Evolutionary conservation across 345 rosid species (phyloP).

Genomic region (Abelmoschus esculentus): DNA sequence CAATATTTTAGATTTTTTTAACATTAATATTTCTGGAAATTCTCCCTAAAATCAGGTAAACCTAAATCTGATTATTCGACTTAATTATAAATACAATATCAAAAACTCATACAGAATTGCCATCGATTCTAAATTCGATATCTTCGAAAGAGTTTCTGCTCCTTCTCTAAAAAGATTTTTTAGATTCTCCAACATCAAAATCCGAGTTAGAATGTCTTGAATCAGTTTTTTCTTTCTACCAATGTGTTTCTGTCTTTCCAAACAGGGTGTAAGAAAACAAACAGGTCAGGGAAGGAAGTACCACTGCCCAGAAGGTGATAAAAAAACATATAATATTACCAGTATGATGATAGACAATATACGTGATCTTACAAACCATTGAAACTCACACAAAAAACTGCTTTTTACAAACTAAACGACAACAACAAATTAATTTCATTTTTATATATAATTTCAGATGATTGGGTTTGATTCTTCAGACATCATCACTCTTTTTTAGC

Average conservation of each 20-base stretch:
- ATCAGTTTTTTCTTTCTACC: not conserved
- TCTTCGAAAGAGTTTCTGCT: too few relatives aligned
- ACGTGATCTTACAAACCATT: not conserved
- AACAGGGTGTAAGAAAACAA: not conserved
- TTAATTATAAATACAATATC: too few relatives aligned
- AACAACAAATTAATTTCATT: not conserved
- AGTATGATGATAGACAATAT: not conserved
- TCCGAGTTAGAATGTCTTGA: not conserved
- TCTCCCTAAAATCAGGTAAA: too few relatives aligned
- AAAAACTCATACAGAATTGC: too few relatives aligned
- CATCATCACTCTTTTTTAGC: not conserved
- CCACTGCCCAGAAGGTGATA: not conserved
- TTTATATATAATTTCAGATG: not conserved
- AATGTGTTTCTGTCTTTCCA: not conserved
- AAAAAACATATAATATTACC: not conserved
- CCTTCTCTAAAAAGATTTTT: not conserved
- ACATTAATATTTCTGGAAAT: too few relatives aligned
- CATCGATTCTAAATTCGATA: too few relatives aligned
- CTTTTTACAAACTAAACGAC: not conserved
- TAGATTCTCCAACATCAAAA: not conserved
- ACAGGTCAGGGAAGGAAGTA: not conserved
- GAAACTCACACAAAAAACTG: not conserved
- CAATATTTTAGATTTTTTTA: too few relatives aligned
- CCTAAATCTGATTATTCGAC: too few relatives aligned
- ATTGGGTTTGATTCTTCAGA: not conserved